Evolutionary conservation across 306 rosid species (phyloP).

Genomic region (Psophocarpus tetragonolobus): DNA sequence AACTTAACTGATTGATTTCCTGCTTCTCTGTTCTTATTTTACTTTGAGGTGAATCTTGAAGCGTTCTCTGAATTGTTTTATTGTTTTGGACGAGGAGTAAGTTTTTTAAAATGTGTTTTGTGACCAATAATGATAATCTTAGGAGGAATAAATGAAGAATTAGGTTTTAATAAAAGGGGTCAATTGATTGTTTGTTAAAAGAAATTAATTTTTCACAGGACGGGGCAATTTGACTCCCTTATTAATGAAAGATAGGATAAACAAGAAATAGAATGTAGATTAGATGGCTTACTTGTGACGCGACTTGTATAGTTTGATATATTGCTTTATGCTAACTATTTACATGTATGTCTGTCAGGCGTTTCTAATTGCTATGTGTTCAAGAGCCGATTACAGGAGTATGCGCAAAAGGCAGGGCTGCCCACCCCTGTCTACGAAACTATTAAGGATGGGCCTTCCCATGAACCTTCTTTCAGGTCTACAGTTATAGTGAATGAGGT

Average conservation of each 20-base stretch:
- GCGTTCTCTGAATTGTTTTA: not conserved
- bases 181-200: not conserved
- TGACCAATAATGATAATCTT: not conserved
- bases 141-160: not conserved
- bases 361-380: conserved; percentile 92
- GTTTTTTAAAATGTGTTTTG: not conserved
- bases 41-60: not conserved
- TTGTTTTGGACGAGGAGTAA: not conserved
- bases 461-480: conserved; percentile 80
- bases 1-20: not conserved
- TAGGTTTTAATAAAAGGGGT: conserved; percentile 3
- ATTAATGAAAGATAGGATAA: not conserved
- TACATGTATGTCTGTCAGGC: conserved; percentile 39
- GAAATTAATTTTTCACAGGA: not conserved
- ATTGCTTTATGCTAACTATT: not conserved
- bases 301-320: not conserved
- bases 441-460: conserved; percentile 92
- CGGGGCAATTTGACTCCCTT: not conserved
- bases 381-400: conserved; percentile 92
- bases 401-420: conserved; percentile 81
- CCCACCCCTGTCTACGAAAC: conserved; percentile 92
- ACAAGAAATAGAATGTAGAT: not conserved
- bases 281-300: not conserved
- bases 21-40: not conserved
- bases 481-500: conserved; percentile 63